Evolutionary conservation across 768 basidiomycete species (phyloP).

Genomic region (Rhizopogon salebrosus): DNA sequence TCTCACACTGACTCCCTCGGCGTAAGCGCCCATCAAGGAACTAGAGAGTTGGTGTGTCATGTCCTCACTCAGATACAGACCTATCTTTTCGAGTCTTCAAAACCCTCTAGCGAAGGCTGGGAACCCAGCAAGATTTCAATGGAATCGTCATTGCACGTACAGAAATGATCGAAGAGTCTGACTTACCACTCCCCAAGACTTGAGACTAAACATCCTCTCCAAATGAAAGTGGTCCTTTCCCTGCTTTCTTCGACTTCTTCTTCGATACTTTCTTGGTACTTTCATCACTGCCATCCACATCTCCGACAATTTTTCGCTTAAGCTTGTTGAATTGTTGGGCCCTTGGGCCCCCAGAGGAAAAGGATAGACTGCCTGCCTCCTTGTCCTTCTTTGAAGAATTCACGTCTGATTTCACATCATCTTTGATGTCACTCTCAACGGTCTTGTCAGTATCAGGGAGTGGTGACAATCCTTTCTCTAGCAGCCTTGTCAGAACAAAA

Average conservation of each 20-base stretch:
- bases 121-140: background rate
- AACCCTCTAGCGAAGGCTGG: background rate
- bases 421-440: slow-evolving; percentile 20
- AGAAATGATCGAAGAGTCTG: background rate
- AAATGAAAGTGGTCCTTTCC: slow-evolving; percentile 35
- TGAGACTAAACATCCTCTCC: slow-evolving; percentile 22
- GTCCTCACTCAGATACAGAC: background rate
- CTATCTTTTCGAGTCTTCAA: background rate
- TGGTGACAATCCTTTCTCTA: slow-evolving; percentile 60
- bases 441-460: slow-evolving; percentile 36
- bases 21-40: background rate
- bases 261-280: slow-evolving; percentile 29
- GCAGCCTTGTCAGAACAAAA: slow-evolving; percentile 3
- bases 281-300: slow-evolving; percentile 24
- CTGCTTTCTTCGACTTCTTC: slow-evolving; percentile 51
- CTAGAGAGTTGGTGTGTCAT: background rate
- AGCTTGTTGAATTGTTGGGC: slow-evolving; percentile 21
- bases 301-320: slow-evolving; percentile 32
- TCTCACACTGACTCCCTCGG: no score
- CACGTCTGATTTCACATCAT: slow-evolving; percentile 14
- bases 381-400: slow-evolving; percentile 17
- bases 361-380: slow-evolving; percentile 27
- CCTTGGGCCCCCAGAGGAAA: slow-evolving; percentile 32
- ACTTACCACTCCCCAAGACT: background rate
- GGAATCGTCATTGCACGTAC: background rate